Percentiles rank a stretch among this genome's conserved stretches.
Conservation (phyloP, 164 flowering plant species). For the Vitis labrusca region DNA sequence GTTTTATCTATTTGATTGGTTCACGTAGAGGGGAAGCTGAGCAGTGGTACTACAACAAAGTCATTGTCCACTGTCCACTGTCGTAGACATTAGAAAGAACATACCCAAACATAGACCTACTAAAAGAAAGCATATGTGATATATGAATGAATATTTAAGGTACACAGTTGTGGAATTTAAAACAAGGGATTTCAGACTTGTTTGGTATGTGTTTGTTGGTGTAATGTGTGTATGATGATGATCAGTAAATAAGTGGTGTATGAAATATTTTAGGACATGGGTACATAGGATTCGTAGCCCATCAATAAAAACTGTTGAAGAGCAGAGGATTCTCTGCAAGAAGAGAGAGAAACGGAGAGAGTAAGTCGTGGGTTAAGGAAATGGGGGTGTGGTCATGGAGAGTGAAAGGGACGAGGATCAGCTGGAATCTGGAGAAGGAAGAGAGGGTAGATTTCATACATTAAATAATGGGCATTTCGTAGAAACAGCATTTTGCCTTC, state of each 20-base stretch:
- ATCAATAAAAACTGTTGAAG: not conserved
- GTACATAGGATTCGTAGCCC: constrained; percentile 2
- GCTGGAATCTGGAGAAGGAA: constrained; percentile 1
- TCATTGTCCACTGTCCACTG: not conserved
- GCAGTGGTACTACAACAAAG: not conserved
- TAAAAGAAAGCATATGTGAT: not conserved
- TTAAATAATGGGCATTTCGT: not conserved
- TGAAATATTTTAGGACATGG: not conserved
- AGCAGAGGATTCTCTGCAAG: not conserved
- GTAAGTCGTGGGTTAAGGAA: not conserved
- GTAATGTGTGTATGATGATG: too few relatives aligned
- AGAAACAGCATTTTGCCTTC: not conserved
- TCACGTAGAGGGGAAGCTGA: not conserved
- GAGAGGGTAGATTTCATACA: not conserved
- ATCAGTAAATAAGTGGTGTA: too few relatives aligned
- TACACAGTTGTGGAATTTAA: not conserved
- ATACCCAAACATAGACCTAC: not conserved
- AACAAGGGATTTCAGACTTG: not conserved
- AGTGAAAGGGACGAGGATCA: not conserved
- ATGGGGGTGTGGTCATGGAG: not conserved
- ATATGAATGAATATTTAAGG: not conserved
- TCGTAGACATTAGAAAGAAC: not conserved
- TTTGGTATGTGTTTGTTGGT: too few relatives aligned
- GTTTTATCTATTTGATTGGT: too few relatives aligned
- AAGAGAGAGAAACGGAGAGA: not conserved